Base-by-base conservation (phyloP, 116 monocot species). In the Zostera marina region DNA sequence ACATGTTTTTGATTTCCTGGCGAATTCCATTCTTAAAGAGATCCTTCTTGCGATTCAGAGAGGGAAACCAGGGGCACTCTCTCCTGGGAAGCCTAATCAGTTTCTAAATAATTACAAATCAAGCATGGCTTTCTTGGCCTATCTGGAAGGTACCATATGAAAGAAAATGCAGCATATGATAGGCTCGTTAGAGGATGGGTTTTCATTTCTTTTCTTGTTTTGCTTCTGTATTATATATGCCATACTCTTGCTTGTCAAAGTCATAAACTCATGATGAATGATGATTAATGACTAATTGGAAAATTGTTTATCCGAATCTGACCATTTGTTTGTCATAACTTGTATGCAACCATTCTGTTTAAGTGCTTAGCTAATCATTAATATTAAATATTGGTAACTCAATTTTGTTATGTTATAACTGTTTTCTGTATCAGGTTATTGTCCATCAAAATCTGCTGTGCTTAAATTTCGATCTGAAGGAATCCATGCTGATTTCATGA, bases 1-100 rank as follows among this genome's bases (percentile, higher is more conserved):
- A 20, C 96, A 96, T 72, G 96, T 89, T 68, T 96, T 96, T 81
- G 80, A 89, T 75, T 96, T 96, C 53, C 60, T 96, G 72, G 88
- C 80, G 43, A 96, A 96, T 76, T 96, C 96, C 46, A 78, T 96
- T 59, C 79, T 96, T 42, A 88, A 89, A 60, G 89, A 96, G 67
- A 79, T 96, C 6, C 76, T 89, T 61, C 56, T 69, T 60, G 80
- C 82, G 7, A 78, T 96, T 49, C 82, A 89, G 61, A 96, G 83
- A 60, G 76, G 85, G 23, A 96, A 89, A 63, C 80, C 88, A 3
- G 83, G 89, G 14, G 79, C 96, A 55, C 82, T 83, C 56, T 96
- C 96, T 40, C 89, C 96, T 57, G 96, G 96, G 72, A 85, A 74
- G 57, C 96, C 96, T 44, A 76, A 61, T 61, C 85, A 83, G 53